Percentiles rank a stretch among this genome's conserved stretches.
phyloP scores from a whole-genome alignment of 148 eudicot species.

The Persicaria maculosa region DNA sequence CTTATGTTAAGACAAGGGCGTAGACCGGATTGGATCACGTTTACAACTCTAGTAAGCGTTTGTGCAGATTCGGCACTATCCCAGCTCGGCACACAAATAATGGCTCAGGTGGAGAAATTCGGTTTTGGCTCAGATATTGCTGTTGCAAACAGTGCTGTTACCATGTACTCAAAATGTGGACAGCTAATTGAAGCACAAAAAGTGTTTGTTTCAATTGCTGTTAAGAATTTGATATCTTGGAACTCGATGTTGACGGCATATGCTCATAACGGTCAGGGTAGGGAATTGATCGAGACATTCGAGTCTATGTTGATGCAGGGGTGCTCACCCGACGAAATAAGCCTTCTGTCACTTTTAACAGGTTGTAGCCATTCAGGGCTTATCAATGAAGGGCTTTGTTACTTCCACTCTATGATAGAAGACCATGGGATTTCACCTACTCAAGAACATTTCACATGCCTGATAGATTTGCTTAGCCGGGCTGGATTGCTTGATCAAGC shows the following conservation, averaged over 20 bases:
- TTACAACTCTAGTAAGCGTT: conserved; percentile 28
- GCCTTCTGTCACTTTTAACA: conserved; percentile 27
- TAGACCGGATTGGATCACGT: conserved; percentile 28
- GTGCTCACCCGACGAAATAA: conserved; percentile 23
- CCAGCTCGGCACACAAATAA: conserved; percentile 29
- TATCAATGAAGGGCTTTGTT: conserved; percentile 22
- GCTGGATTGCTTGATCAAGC: conserved; percentile 34
- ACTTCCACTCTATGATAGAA: conserved; percentile 26
- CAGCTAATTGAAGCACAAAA: conserved; percentile 26
- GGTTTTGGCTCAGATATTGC: conserved; percentile 25
- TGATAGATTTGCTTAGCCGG: conserved; percentile 34
- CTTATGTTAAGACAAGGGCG: conserved; percentile 28
- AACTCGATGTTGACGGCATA: conserved; percentile 34
- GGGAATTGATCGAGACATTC: conserved; percentile 26
- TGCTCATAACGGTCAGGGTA: conserved; percentile 32
- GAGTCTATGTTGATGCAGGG: conserved; percentile 24
- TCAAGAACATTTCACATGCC: conserved; percentile 29
- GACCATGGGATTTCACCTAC: conserved; percentile 25
- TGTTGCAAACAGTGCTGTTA: conserved; percentile 28
- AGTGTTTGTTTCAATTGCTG: conserved; percentile 23
- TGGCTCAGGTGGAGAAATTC: conserved; percentile 30
- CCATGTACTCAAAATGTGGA: conserved; percentile 32
- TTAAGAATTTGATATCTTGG: conserved; percentile 32
- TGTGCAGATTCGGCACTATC: conserved; percentile 30
- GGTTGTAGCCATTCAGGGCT: conserved; percentile 41